phyloP scores from a whole-genome alignment of 441 rosid genomes.

The Manihot esculenta region DNA sequence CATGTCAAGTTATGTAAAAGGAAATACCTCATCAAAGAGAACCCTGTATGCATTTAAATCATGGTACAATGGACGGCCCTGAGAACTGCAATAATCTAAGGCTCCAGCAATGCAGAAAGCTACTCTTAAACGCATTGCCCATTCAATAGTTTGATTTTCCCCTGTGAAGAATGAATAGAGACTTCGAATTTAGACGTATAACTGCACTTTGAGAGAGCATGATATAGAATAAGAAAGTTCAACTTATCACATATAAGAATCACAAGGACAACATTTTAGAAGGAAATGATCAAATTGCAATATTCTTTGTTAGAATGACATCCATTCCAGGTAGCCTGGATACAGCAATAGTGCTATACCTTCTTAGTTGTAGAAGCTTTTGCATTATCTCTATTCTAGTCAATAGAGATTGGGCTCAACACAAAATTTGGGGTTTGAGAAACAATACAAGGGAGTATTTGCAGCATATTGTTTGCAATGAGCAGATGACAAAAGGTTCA shows the following conservation, averaged over 20 bases:
- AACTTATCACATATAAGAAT: neutral
- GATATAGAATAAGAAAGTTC: neutral
- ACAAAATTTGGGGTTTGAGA: neutral
- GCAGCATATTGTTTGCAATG: neutral
- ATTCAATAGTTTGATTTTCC: slow-evolving; percentile 68
- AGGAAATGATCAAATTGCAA: neutral
- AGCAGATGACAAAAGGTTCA: neutral
- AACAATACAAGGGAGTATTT: neutral
- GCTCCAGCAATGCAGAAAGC: slow-evolving; percentile 76
- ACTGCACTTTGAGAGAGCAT: neutral
- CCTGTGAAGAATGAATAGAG: slow-evolving; percentile 41
- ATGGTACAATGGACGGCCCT: slow-evolving; percentile 68
- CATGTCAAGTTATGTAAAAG: slow-evolving; percentile 9
- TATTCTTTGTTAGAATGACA: neutral
- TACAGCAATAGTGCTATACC: neutral
- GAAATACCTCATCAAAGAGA: slow-evolving; percentile 75
- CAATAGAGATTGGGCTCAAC: neutral
- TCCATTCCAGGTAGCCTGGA: neutral
- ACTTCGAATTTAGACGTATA: slow-evolving; percentile 5
- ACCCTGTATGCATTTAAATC: slow-evolving; percentile 79
- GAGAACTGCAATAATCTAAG: slow-evolving; percentile 56
- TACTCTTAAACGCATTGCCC: slow-evolving; percentile 77
- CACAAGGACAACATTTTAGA: neutral
- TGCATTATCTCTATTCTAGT: neutral
- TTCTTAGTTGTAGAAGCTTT: neutral